Conservation (phyloP, 2,329 filamentous ascomycete species). For the Aspergillus oerlinghausenensis region DNA sequence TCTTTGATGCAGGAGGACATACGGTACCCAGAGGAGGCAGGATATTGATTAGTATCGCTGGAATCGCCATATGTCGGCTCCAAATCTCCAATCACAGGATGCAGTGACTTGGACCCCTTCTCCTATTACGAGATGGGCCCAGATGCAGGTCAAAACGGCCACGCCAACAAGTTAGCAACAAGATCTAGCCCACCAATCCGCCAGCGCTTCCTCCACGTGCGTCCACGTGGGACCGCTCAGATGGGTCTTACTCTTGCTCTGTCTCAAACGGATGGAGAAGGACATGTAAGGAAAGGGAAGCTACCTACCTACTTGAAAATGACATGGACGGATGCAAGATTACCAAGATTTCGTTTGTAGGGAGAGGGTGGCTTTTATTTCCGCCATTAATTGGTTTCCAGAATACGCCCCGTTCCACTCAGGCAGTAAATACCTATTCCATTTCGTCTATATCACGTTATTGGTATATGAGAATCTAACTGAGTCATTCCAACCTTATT, state of each 20-base stretch:
- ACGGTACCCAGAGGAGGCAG: not conserved
- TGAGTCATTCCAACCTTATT: too few relatives aligned
- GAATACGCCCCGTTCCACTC: not conserved
- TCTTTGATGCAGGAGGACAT: not conserved
- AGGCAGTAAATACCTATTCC: not conserved
- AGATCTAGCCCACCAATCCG: slow-evolving; percentile 8
- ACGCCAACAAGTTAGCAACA: slow-evolving; percentile 1
- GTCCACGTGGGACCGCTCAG: slow-evolving; percentile 33
- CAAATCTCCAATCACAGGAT: not conserved
- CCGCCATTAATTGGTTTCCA: not conserved
- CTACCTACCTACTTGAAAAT: slow-evolving; percentile 24
- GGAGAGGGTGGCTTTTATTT: not conserved
- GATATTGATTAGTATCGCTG: not conserved
- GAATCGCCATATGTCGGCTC: not conserved
- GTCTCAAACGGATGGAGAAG: not conserved
- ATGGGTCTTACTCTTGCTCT: slow-evolving; percentile 18
- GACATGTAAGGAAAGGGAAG: slow-evolving; percentile 13
- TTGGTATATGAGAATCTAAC: too few relatives aligned
- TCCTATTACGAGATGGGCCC: not conserved
- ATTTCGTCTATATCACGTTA: too few relatives aligned
- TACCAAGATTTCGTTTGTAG: not conserved
- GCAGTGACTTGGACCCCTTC: not conserved
- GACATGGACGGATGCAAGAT: slow-evolving; percentile 16
- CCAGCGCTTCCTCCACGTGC: slow-evolving; percentile 27
- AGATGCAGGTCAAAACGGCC: slow-evolving; percentile 6